Evolutionary conservation across 139 green algal species (phyloP).

Genomic region (Chlorella sp.): DNA sequence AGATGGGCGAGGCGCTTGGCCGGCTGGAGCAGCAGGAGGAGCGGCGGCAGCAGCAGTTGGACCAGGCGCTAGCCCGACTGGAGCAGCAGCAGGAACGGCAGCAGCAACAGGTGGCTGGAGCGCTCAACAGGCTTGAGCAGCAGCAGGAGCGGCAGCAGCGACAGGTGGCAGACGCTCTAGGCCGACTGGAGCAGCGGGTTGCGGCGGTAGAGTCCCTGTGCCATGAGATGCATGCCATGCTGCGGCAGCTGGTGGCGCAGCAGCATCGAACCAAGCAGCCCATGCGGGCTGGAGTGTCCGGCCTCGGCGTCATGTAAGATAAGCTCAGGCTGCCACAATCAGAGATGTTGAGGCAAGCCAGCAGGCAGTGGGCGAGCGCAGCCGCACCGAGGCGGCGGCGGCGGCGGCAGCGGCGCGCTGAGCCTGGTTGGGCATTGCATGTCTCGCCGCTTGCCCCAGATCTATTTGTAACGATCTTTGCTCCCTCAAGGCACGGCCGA

Average conservation of each 20-base stretch:
- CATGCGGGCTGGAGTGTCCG: background rate
- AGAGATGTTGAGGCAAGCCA: too few relatives aligned
- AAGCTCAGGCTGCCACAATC: too few relatives aligned
- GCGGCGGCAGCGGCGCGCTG: too few relatives aligned
- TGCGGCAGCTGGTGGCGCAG: conserved; percentile 5
- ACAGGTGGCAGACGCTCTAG: background rate
- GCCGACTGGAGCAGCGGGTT: conserved; percentile 2
- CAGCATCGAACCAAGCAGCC: background rate
- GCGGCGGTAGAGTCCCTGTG: conserved; percentile 1
- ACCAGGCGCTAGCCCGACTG: background rate
- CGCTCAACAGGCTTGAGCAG: background rate
- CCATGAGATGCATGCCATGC: conserved; percentile 2
- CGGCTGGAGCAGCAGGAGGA: background rate
- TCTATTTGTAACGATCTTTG: too few relatives aligned
- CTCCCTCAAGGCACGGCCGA: too few relatives aligned
- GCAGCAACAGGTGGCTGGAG: background rate
- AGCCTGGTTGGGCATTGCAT: too few relatives aligned
- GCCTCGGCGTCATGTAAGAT: background rate
- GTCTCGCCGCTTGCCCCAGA: too few relatives aligned
- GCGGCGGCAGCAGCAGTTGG: background rate
- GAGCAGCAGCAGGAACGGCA: background rate
- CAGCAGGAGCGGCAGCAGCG: background rate
- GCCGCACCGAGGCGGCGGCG: too few relatives aligned
- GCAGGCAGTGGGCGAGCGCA: too few relatives aligned
- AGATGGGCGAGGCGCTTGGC: background rate